phyloP scores from a whole-genome alignment of 306 rosid species.

The Cicer arietinum region DNA sequence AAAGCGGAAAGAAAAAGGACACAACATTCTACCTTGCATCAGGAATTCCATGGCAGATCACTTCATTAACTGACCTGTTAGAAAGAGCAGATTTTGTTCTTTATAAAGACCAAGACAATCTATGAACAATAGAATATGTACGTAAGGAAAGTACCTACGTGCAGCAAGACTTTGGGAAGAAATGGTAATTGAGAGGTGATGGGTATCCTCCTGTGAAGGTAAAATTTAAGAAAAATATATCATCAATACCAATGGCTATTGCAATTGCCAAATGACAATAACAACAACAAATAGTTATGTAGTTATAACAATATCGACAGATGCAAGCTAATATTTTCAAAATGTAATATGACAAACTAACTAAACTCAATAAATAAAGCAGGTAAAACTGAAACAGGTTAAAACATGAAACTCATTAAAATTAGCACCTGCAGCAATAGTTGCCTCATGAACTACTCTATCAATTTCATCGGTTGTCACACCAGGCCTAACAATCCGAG shows the following conservation, averaged over 20 bases:
- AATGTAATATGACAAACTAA: background rate
- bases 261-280: constrained; percentile 14
- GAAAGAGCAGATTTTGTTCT: constrained; percentile 32
- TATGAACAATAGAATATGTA: constrained; percentile 33
- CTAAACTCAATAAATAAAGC: constrained; percentile 18
- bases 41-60: constrained; percentile 98
- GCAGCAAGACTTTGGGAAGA: constrained; percentile 99
- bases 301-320: too few relatives aligned
- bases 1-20: background rate
- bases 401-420: constrained; percentile 24
- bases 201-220: constrained; percentile 88
- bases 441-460: constrained; percentile 89
- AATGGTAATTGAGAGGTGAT: constrained; percentile 88
- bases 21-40: constrained; percentile 75
- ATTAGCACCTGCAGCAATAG: constrained; percentile 79
- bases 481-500: constrained; percentile 82
- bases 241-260: constrained; percentile 4
- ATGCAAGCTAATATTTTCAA: background rate
- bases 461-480: constrained; percentile 96
- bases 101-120: constrained; percentile 37
- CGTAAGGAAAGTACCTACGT: constrained; percentile 78
- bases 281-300: background rate
- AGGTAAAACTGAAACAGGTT: background rate
- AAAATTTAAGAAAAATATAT: constrained; percentile 22
- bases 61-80: constrained; percentile 95